A percentile compares a stretch with the other conserved stretches of the same genome.
Evolutionary conservation across 139 green algal species (phyloP).

Genomic region (Ostreobium quekettii): DNA sequence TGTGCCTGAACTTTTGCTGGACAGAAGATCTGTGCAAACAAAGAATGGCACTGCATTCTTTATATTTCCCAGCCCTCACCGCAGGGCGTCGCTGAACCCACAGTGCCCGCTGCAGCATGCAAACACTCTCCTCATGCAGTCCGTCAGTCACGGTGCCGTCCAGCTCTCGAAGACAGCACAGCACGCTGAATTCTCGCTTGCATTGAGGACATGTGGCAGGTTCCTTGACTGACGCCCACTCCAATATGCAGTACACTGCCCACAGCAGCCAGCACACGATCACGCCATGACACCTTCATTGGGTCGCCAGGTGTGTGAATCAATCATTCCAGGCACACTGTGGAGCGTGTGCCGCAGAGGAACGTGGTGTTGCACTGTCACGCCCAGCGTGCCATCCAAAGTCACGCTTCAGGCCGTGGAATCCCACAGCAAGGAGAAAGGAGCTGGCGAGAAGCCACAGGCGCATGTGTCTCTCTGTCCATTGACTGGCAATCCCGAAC

Average conservation of each 20-base stretch:
- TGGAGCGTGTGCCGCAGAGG: too few relatives aligned
- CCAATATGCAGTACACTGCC: slow-evolving; percentile 14
- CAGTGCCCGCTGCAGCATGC: background rate
- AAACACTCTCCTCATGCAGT: slow-evolving; percentile 8
- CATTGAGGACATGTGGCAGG: background rate
- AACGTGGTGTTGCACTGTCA: too few relatives aligned
- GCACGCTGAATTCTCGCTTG: background rate
- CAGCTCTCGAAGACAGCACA: background rate
- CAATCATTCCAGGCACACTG: too few relatives aligned
- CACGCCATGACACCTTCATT: too few relatives aligned
- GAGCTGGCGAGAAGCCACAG: too few relatives aligned
- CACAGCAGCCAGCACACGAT: background rate
- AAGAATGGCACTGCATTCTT: background rate
- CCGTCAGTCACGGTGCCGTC: background rate
- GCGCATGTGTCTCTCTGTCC: too few relatives aligned
- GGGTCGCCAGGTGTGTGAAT: too few relatives aligned
- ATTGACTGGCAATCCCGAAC: too few relatives aligned
- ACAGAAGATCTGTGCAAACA: background rate
- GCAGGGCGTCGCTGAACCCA: background rate
- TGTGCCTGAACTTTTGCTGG: background rate
- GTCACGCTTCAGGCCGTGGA: too few relatives aligned
- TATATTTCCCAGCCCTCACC: background rate
- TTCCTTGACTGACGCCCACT: slow-evolving; percentile 6
- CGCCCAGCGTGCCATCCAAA: too few relatives aligned
- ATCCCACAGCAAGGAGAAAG: too few relatives aligned